Evolutionary conservation across 83 land plant genomes (phyloP).

Genomic region (Picea abies): DNA sequence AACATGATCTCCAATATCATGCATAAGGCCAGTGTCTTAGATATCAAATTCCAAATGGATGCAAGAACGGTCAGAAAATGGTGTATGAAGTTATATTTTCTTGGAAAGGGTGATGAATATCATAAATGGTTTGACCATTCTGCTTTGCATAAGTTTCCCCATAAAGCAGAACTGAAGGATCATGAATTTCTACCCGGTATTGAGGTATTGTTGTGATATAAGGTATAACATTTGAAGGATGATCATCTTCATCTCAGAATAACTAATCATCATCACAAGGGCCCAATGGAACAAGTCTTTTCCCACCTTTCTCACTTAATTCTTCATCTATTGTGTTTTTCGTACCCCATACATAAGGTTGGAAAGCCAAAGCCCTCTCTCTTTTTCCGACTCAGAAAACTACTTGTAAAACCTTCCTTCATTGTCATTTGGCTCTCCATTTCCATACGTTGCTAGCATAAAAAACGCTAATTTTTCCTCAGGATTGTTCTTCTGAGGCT

Average conservation of each 20-base stretch:
- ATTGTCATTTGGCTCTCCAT: constrained; percentile 98
- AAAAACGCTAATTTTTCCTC: constrained; percentile 71
- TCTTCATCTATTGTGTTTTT: constrained; percentile 69
- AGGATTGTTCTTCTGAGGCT: no score
- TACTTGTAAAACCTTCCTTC: constrained; percentile 96
- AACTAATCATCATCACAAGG: constrained; percentile 94
- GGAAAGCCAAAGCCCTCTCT: constrained; percentile 55
- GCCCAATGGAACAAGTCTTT: constrained; percentile 76
- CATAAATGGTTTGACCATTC: constrained; percentile 74
- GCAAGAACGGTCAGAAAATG: constrained; percentile 81
- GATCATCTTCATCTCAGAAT: constrained; percentile 71
- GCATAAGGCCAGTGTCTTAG: constrained; percentile 65
- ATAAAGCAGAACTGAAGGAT: constrained; percentile 21
- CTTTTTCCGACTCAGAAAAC: constrained; percentile 77
- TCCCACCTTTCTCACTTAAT: constrained; percentile 73
- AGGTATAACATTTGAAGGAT: constrained; percentile 53
- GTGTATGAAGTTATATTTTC: constrained; percentile 53
- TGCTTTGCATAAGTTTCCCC: constrained; percentile 39
- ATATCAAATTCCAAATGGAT: constrained; percentile 88
- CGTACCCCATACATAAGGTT: constrained; percentile 65
- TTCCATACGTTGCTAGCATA: constrained; percentile 95
- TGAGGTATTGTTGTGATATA: constrained; percentile 90
- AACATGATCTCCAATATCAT: no score
- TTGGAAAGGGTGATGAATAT: constrained; percentile 92
- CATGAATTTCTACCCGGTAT: constrained; percentile 75